Percentiles rank a stretch among this genome's conserved stretches.
phyloP scores from a whole-genome alignment of 768 basidiomycete genomes.

The Boletus rex-veris region DNA sequence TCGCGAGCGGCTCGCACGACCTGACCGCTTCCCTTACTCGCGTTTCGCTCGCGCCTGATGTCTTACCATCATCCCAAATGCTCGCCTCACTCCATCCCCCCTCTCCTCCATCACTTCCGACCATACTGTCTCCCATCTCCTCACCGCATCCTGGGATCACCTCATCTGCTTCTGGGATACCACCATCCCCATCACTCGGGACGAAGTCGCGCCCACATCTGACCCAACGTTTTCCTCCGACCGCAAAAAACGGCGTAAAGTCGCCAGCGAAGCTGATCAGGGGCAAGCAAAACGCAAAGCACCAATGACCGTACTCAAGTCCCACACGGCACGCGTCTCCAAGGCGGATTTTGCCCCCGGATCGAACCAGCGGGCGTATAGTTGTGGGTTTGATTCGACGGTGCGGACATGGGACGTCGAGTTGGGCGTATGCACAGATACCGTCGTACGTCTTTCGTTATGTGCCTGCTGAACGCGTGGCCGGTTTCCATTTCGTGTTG shows the following conservation, averaged over 20 bases:
- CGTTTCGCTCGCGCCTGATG: conserved; percentile 9
- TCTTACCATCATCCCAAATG: background rate
- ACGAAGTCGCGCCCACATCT: conserved; percentile 48
- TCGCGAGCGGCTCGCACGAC: conserved; percentile 79
- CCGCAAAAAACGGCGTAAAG: conserved; percentile 61
- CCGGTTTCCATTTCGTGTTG: background rate
- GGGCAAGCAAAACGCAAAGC: conserved; percentile 53
- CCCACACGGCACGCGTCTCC: conserved; percentile 81
- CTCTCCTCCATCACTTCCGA: conserved; percentile 68
- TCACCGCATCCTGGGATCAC: conserved; percentile 87
- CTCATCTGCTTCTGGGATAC: conserved; percentile 82
- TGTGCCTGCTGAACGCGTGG: background rate
- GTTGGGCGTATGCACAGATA: conserved; percentile 63
- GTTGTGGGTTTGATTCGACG: conserved; percentile 88
- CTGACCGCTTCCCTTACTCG: conserved; percentile 59
- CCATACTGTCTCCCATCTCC: conserved; percentile 52
- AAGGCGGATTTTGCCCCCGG: conserved; percentile 56
- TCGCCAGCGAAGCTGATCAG: conserved; percentile 34
- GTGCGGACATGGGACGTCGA: conserved; percentile 87
- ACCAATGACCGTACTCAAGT: conserved; percentile 71
- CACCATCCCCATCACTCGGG: conserved; percentile 49
- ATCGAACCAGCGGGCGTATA: conserved; percentile 49
- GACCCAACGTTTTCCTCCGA: conserved; percentile 10
- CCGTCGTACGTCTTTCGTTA: conserved; percentile 47
- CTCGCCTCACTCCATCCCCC: conserved; percentile 70